These are phyloP conservation scores for Artemisia annua DNA, from an alignment of 129 eudicot genomes.

Conservation along the genomic window DNA sequence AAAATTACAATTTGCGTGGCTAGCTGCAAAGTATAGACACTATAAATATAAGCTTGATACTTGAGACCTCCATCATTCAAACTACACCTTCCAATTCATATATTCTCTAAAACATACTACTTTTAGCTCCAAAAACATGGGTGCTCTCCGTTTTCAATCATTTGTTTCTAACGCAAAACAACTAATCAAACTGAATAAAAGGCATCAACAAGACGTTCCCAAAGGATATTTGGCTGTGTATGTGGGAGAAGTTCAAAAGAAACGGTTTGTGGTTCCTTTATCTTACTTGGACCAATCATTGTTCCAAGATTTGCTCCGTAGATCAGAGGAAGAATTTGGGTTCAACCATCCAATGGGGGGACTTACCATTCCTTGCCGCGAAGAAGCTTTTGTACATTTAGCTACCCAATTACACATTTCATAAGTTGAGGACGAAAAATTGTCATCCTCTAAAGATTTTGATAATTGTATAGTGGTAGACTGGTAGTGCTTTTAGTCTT, in stretches of 20 bases:
- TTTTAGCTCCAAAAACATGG: conserved; percentile 17
- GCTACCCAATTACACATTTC: conserved; percentile 15
- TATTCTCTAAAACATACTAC: conserved; percentile 5
- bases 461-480: background rate
- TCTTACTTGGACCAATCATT: conserved; percentile 42
- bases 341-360: conserved; percentile 53
- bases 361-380: conserved; percentile 46
- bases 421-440: conserved; percentile 12
- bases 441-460: conserved; percentile 11
- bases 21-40: conserved; percentile 6
- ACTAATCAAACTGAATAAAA: conserved; percentile 24
- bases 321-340: conserved; percentile 47
- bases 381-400: conserved; percentile 35
- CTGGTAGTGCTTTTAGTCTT: background rate
- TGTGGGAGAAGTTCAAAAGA: conserved; percentile 46
- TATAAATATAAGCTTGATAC: background rate
- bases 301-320: conserved; percentile 39
- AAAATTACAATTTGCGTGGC: conserved; percentile 11
- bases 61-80: background rate
- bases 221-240: conserved; percentile 58
- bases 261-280: conserved; percentile 42
- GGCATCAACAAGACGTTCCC: conserved; percentile 35
- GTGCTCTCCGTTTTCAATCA: conserved; percentile 27
- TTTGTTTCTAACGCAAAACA: conserved; percentile 32
- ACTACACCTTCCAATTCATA: background rate